Evolutionary conservation across 305 asterid species (phyloP), one percentile per base, ranked within the genome.

Genomic region (Plantago lanceolata): DNA sequence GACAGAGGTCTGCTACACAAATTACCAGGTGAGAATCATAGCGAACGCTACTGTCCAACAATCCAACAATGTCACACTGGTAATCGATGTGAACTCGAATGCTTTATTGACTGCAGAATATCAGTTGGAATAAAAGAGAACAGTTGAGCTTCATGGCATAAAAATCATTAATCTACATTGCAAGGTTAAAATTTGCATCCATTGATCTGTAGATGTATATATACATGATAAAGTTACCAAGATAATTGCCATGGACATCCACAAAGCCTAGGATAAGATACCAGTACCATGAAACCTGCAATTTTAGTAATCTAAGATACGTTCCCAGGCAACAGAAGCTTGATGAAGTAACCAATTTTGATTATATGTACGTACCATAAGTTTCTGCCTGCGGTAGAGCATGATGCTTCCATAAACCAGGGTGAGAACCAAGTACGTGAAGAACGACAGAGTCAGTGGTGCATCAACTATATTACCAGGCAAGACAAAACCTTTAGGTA

Each of bases 251-350:
- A 28, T 85, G 97, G 72, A 85, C 88, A 75, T 90, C 96, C 29
- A 81, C 82, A 53, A 85, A 65, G 26, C 82, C 82, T 47, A 90
- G 69, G 67, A 82, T 76, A 61, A 71, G 75, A 79, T 90, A 90
- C 95, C 94, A 90, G 69, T 85, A 90, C 96, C 89, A 82, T 14
- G 93, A 79, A 66, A 90, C 92, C 97, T 90, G 84, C 75, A 77
- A 6, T 40, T 19, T 48, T 69, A 33, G 47, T 14, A 35, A 16
- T 35, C 16, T 5, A 50, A 19, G 15, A 17, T 56, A 28, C 45
- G 29, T 56, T n/a, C 33, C 19, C 19, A 18, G n/a, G 9, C 5
- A 3, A 45, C 8, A 35, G 15, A 4, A 35, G 17, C 12, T 9
- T 57, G 9, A 29, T n/a, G 35, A 9, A 5, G 45, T 55, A 0